These are phyloP conservation scores for Nitzschia inconspicua DNA, from an alignment of 108 stramenopile species.

Conservation along the genomic window DNA sequence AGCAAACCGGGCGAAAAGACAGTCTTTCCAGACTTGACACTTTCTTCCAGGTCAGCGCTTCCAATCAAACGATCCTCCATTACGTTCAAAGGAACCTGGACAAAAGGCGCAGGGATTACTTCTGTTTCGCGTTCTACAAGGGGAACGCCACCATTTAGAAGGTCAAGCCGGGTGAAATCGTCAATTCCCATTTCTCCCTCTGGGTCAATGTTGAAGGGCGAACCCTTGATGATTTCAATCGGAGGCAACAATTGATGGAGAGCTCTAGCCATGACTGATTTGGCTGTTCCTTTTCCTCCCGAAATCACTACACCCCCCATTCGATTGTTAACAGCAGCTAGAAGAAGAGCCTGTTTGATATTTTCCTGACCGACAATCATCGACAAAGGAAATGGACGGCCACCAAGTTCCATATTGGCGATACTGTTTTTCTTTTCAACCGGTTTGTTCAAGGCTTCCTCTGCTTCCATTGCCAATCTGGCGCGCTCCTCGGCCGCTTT, in stretches of 20 bases:
- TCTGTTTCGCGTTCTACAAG: slow-evolving; percentile 89
- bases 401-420: slow-evolving; percentile 28
- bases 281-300: slow-evolving; percentile 94
- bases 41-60: slow-evolving; percentile 91
- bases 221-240: slow-evolving; percentile 88
- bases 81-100: slow-evolving; percentile 94
- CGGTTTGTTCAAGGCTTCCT: slow-evolving; percentile 3
- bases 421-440: slow-evolving; percentile 18
- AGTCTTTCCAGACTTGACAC: slow-evolving; percentile 86
- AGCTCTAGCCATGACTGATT: slow-evolving; percentile 95
- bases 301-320: slow-evolving; percentile 96
- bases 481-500: slow-evolving; percentile 36
- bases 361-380: slow-evolving; percentile 94
- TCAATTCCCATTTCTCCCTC: slow-evolving; percentile 81
- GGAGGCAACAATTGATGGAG: slow-evolving; percentile 93
- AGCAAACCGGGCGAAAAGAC: slow-evolving; percentile 93
- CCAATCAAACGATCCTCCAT: slow-evolving; percentile 97
- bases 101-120: slow-evolving; percentile 87
- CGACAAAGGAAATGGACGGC: slow-evolving; percentile 89
- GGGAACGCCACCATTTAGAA: slow-evolving; percentile 76
- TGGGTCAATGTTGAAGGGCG: slow-evolving; percentile 92
- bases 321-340: slow-evolving; percentile 85
- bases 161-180: slow-evolving; percentile 69
- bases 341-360: slow-evolving; percentile 93
- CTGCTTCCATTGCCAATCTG: slow-evolving; percentile 39